A percentile compares a stretch with the other conserved stretches of the same genome.
These are phyloP conservation scores for Sedum album DNA, from an alignment of 164 flowering plant species.

Conservation along the genomic window DNA sequence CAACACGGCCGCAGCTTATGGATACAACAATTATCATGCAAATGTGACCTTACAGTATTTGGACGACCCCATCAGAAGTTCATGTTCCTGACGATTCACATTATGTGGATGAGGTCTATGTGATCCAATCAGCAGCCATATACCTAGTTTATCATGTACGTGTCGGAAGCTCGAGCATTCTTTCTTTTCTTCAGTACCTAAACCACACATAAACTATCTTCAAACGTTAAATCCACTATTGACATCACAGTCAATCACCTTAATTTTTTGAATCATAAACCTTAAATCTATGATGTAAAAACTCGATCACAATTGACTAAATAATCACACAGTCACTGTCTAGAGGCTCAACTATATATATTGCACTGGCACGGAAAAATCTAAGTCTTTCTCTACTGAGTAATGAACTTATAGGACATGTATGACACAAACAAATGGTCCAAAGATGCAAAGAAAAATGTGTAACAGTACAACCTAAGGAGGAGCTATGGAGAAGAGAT, in stretches of 20 bases:
- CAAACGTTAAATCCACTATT: not conserved
- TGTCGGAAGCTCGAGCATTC: not conserved
- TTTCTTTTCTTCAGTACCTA: not conserved
- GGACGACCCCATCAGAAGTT: not conserved
- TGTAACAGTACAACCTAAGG: not conserved
- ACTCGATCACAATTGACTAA: not conserved
- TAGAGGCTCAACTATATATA: too few species aligned
- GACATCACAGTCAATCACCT: not conserved
- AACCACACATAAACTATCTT: conserved; percentile 1
- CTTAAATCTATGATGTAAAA: not conserved
- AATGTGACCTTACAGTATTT: too few species aligned
- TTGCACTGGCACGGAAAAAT: not conserved
- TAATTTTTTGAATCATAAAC: not conserved
- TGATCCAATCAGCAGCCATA: not conserved
- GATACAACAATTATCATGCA: not conserved
- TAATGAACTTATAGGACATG: not conserved
- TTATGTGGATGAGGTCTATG: not conserved
- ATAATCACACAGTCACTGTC: not conserved
- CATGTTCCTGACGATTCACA: not conserved
- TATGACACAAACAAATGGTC: not conserved
- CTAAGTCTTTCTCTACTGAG: not conserved
- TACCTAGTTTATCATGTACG: not conserved
- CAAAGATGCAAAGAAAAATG: too few species aligned
- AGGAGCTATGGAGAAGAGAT: not conserved
- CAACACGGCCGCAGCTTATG: not conserved